Conservation (phyloP, 1,284 basidiomycete genomes). For the Microbotryum scabiosae region DNA sequence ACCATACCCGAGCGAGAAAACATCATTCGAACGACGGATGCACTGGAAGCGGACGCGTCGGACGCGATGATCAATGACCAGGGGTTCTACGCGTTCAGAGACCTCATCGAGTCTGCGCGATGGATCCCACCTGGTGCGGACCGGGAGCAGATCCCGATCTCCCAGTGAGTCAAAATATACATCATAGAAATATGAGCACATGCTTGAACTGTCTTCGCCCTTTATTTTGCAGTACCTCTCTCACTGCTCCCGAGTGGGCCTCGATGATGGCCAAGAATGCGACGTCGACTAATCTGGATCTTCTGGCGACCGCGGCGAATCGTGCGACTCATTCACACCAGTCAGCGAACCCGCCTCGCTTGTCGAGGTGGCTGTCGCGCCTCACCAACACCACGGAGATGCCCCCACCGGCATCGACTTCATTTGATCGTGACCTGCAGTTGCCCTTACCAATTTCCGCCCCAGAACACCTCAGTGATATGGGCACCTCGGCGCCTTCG, state of each 20-base stretch:
- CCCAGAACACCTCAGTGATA: neutral
- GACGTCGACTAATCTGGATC: no score
- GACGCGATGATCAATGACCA: conserved; percentile 24
- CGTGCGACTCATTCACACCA: no score
- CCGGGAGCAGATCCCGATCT: conserved; percentile 39
- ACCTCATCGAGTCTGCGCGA: conserved; percentile 52
- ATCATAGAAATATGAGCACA: conserved; percentile 49
- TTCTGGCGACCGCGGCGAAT: no score
- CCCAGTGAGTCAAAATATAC: conserved; percentile 29
- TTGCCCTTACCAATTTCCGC: conserved; percentile 1
- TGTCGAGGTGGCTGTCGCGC: conserved; percentile 12
- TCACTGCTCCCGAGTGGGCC: conserved; percentile 63
- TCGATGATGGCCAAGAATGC: neutral
- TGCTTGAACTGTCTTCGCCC: conserved; percentile 26
- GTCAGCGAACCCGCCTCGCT: neutral
- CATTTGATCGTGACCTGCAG: conserved; percentile 2
- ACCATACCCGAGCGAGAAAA: conserved; percentile 52
- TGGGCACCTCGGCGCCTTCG: neutral
- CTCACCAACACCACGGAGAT: conserved; percentile 4
- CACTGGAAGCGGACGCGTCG: conserved; percentile 42
- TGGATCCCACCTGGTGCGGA: conserved; percentile 60
- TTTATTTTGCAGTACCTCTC: conserved; percentile 49
- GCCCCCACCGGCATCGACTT: neutral
- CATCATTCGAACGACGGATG: conserved; percentile 55
- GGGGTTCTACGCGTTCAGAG: conserved; percentile 21